These are phyloP conservation scores for Ilex aquifolium DNA, from an alignment of 257 asterid species.

Conservation along the genomic window DNA sequence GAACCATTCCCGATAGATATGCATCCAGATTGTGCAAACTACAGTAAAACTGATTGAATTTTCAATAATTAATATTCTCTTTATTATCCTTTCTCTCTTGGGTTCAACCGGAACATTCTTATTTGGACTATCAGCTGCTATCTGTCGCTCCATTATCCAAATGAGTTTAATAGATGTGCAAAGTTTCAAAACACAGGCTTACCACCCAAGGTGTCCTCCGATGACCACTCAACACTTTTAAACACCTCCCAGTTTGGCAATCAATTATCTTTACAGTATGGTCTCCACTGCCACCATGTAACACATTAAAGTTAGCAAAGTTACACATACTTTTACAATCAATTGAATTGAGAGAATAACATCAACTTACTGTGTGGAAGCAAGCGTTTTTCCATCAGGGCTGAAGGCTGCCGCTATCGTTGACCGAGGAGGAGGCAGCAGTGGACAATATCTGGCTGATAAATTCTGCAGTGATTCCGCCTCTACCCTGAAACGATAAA, in stretches of 20 bases:
- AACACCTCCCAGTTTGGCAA: constrained; percentile 84
- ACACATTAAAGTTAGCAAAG: neutral
- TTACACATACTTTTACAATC: too few species aligned
- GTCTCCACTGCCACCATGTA: constrained; percentile 71
- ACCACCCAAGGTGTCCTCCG: constrained; percentile 99
- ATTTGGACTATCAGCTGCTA: neutral
- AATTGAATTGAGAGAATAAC: neutral
- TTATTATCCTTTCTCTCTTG: neutral
- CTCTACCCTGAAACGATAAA: constrained; percentile 64
- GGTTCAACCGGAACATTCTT: too few species aligned
- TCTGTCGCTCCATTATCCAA: neutral
- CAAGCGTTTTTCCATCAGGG: constrained; percentile 91
- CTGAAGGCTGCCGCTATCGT: constrained; percentile 98
- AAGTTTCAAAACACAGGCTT: constrained; percentile 30
- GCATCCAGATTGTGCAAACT: too few species aligned
- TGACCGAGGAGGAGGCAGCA: constrained; percentile 91
- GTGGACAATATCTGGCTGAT: constrained; percentile 81
- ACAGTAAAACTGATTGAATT: too few species aligned
- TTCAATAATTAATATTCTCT: neutral
- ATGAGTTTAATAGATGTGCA: neutral
- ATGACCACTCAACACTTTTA: constrained; percentile 94
- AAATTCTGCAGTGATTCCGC: constrained; percentile 76
- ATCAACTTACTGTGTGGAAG: constrained; percentile 78
- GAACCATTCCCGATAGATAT: too few species aligned
- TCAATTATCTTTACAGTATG: constrained; percentile 94